Conservation (phyloP, 2,329 filamentous ascomycete genomes). For the Emergomyces africanus region DNA sequence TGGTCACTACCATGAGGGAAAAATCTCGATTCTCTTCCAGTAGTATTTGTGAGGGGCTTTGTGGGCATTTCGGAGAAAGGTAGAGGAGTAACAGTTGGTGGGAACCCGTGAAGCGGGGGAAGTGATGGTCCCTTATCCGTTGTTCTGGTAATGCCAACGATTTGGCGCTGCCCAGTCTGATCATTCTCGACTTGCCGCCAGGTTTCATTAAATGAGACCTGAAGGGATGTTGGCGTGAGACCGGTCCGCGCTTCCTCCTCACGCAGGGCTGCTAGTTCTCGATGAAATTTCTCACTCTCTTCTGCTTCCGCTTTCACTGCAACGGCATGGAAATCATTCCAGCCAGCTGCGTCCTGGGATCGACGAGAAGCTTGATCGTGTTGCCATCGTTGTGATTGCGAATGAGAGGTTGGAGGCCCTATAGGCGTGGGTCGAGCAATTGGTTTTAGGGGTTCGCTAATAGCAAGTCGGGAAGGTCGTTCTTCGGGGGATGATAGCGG, state of each 20-base stretch:
- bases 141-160: slow-evolving; percentile 26
- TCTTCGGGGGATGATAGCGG: slow-evolving; percentile 29
- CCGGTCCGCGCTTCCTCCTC: slow-evolving; percentile 25
- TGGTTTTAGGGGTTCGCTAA: slow-evolving; percentile 27
- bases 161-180: slow-evolving; percentile 26
- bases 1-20: slow-evolving; percentile 32
- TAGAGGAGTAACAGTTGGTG: slow-evolving; percentile 24
- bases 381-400: slow-evolving; percentile 16
- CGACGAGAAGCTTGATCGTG: slow-evolving; percentile 18
- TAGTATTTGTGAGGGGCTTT: slow-evolving; percentile 22
- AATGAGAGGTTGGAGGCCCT: slow-evolving; percentile 30
- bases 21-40: slow-evolving; percentile 35
- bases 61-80: slow-evolving; percentile 22
- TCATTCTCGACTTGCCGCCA: slow-evolving; percentile 35
- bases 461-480: slow-evolving; percentile 21
- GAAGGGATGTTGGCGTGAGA: slow-evolving; percentile 20
- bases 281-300: slow-evolving; percentile 27
- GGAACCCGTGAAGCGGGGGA: slow-evolving; percentile 23
- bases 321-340: slow-evolving; percentile 32
- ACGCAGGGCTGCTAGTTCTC: slow-evolving; percentile 26
- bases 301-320: slow-evolving; percentile 29
- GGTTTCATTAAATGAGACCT: slow-evolving; percentile 31
- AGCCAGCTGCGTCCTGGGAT: slow-evolving; percentile 23
- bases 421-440: slow-evolving; percentile 34
- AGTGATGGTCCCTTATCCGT: slow-evolving; percentile 16